Percentiles rank a stretch among this genome's conserved stretches.
Conservation (phyloP, 306 rosid species). For the Arachis hypogaea region DNA sequence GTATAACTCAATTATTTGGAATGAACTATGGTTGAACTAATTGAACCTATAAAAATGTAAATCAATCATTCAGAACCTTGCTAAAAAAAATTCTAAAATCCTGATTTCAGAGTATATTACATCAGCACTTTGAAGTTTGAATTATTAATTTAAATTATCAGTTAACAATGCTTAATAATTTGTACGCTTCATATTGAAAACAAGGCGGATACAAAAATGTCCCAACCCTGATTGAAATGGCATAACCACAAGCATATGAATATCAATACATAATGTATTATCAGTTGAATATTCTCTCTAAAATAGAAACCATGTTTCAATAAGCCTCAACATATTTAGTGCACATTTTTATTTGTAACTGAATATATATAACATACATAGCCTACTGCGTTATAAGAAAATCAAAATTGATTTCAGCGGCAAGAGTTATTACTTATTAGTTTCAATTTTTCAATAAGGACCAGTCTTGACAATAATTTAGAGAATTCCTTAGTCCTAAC, state of each 20-base stretch:
- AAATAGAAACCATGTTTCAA: neutral
- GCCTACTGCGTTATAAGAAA: neutral
- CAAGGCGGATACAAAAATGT: neutral
- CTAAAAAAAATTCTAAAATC: too few species aligned
- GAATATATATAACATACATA: neutral
- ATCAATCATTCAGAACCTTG: too few species aligned
- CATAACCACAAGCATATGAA: neutral
- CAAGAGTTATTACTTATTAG: neutral
- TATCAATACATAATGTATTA: neutral
- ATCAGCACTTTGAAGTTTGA: too few species aligned
- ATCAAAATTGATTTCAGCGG: neutral
- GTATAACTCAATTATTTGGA: too few species aligned
- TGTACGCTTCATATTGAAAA: neutral
- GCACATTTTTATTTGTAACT: neutral
- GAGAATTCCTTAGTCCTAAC: neutral
- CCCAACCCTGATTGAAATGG: neutral
- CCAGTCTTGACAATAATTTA: neutral
- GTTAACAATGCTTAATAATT: neutral
- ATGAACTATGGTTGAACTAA: too few species aligned
- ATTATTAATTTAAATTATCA: neutral
- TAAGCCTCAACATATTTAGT: slow-evolving; percentile 7
- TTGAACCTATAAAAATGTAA: too few species aligned
- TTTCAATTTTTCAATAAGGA: neutral
- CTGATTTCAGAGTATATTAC: too few species aligned
- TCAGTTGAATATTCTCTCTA: neutral